Evolutionary conservation across 768 basidiomycete species (phyloP).

Genomic region (Leccinum variicolor): DNA sequence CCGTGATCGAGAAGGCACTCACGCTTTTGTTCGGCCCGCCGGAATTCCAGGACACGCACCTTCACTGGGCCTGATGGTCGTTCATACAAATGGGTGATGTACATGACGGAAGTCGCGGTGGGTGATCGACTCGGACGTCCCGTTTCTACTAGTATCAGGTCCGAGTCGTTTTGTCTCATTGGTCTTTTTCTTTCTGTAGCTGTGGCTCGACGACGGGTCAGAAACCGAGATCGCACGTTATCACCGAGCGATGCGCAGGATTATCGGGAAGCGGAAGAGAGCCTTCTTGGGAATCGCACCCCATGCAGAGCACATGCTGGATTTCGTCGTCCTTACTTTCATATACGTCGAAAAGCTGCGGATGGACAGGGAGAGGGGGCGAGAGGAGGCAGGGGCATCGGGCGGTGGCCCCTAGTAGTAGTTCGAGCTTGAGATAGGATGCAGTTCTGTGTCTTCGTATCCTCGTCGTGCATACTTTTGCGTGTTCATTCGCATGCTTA

Average conservation of each 20-base stretch:
- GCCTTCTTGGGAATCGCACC: conserved; percentile 22
- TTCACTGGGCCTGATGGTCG: conserved; percentile 33
- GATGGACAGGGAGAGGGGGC: conserved; percentile 18
- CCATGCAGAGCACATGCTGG: conserved; percentile 22
- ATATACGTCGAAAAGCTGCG: conserved; percentile 31
- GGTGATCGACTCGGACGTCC: not conserved
- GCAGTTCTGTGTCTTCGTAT: not conserved
- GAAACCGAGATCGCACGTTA: conserved; percentile 15
- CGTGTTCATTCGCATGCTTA: too few relatives aligned
- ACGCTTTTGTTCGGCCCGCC: not conserved
- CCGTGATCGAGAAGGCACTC: not conserved
- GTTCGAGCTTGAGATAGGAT: not conserved
- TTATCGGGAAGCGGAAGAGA: conserved; percentile 21
- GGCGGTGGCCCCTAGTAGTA: conserved; percentile 19
- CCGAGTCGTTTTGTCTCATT: not conserved
- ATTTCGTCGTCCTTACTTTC: conserved; percentile 28
- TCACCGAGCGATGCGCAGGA: conserved; percentile 22
- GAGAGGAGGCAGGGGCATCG: not conserved
- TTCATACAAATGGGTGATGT: conserved; percentile 32
- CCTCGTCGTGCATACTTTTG: too few relatives aligned
- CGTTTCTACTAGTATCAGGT: not conserved
- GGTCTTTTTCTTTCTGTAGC: not conserved
- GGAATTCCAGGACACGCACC: conserved; percentile 16
- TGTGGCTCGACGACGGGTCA: conserved; percentile 19
- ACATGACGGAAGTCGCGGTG: conserved; percentile 9